Evolutionary conservation across 495 filamentous ascomycete species (phyloP), one percentile per base, ranked within the genome.

Genomic region (Opeltia flavorubescens): DNA sequence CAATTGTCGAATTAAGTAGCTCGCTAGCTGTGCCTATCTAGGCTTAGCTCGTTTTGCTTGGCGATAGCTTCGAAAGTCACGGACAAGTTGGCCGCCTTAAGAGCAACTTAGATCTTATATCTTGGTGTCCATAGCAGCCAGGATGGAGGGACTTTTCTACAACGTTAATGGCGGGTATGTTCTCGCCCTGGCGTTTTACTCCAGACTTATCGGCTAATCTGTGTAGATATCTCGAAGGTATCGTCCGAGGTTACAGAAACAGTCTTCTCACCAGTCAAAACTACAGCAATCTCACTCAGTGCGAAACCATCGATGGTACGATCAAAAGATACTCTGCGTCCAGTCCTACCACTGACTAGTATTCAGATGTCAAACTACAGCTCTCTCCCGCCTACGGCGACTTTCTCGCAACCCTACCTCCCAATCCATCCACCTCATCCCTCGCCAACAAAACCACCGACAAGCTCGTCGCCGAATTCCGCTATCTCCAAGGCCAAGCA

Each of bases 381-480:
- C 86, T 99, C 36, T 83, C 81, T 36, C 91, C 93, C 30, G 81
- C 91, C 48, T 99, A 99, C 62, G 93, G 91, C 64, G 93, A 99
- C 66, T 94, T 91, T 69, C 88, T 99, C 53, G 80, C 83, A 47
- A 74, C 88, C 49, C 84, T 99, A 31, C 89, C 93, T 31, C 93
- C 93, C 18, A 95, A 95, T 64, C 87, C 93, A 53, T 95, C 93
- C 36, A 99, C 91, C 49, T 96, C 91, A 50, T 77, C 80, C 54
- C 85, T 99, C 49, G 91, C 91, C 31, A 78, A 85, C 63, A 94
- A 86, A 67, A 91, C 89, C 55, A 95, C 88, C 54, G 89, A 96
- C 62, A 99, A 99, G 73, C 77, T 99, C 55, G 87, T 96, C 55
- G 79, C 88, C 46, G 93, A 99, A 62, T 99, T 99, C 66, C 81